phyloP scores from a whole-genome alignment of 495 filamentous ascomycete genomes.

The Neurospora sp. region DNA sequence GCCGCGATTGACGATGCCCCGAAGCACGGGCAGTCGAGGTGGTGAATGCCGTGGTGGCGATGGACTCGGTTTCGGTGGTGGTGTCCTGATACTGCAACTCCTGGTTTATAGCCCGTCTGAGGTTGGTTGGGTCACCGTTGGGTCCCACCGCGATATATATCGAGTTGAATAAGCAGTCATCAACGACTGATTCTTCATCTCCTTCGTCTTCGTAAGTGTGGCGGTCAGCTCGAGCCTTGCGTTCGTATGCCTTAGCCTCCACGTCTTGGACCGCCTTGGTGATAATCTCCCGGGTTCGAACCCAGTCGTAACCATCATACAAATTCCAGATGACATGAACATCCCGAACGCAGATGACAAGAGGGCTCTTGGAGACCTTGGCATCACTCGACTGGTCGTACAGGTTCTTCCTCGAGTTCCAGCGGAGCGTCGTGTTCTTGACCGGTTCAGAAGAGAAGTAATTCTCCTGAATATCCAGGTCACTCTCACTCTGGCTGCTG shows the following conservation, averaged over 20 bases:
- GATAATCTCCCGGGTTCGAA: slow-evolving; percentile 73
- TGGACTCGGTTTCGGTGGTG: slow-evolving; percentile 78
- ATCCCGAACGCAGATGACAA: slow-evolving; percentile 70
- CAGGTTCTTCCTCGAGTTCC: slow-evolving; percentile 64
- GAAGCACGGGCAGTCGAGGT: slow-evolving; percentile 46
- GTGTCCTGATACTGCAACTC: slow-evolving; percentile 63
- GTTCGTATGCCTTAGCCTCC: slow-evolving; percentile 69
- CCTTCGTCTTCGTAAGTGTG: slow-evolving; percentile 49
- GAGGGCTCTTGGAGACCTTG: slow-evolving; percentile 55
- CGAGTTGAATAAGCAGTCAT: slow-evolving; percentile 94
- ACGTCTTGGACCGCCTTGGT: slow-evolving; percentile 78
- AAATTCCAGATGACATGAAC: slow-evolving; percentile 96
- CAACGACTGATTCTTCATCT: slow-evolving; percentile 79
- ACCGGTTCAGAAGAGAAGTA: slow-evolving; percentile 55
- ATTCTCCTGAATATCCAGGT: slow-evolving; percentile 52
- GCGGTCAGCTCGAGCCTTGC: slow-evolving; percentile 39
- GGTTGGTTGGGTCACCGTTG: slow-evolving; percentile 71
- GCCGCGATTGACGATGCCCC: slow-evolving; percentile 25
- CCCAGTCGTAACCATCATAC: slow-evolving; percentile 97
- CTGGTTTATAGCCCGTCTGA: slow-evolving; percentile 74
- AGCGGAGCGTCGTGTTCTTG: slow-evolving; percentile 62
- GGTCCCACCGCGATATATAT: slow-evolving; percentile 93
- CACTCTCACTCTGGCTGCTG: slow-evolving; percentile 29
- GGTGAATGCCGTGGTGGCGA: slow-evolving; percentile 61
- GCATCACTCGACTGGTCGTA: slow-evolving; percentile 56